A percentile compares a stretch with the other conserved stretches of the same genome.
These are phyloP conservation scores for Rubia tinctorum DNA, from an alignment of 305 asterid species.

Conservation along the genomic window DNA sequence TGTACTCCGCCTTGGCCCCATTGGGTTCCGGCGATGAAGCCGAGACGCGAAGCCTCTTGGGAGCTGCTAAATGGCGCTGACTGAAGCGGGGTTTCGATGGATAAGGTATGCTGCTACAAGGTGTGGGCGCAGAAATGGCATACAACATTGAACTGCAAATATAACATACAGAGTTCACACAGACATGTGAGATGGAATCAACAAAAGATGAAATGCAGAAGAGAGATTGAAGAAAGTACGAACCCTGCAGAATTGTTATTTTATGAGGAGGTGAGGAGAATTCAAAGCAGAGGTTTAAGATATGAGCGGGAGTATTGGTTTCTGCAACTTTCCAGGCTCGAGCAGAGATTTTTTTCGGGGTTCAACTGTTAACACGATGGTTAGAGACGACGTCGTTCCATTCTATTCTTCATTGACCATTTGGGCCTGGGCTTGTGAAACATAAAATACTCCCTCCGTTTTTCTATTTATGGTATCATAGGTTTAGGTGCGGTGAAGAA, in stretches of 20 bases:
- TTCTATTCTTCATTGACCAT: background rate
- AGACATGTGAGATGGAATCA: background rate
- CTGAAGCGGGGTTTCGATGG: constrained; percentile 38
- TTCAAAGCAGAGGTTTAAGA: background rate
- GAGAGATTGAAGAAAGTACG: background rate
- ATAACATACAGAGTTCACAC: background rate
- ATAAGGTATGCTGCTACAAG: constrained; percentile 35
- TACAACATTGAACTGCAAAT: constrained; percentile 49
- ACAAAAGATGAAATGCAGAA: background rate
- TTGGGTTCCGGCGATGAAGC: constrained; percentile 55
- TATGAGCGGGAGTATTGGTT: background rate
- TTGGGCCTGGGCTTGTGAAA: background rate
- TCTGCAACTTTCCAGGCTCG: too few relatives aligned
- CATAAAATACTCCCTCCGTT: too few relatives aligned
- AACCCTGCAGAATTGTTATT: background rate
- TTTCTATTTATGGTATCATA: too few relatives aligned
- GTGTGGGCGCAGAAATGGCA: constrained; percentile 43
- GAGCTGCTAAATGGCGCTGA: constrained; percentile 29
- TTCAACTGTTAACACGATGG: background rate
- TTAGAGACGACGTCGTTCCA: background rate
- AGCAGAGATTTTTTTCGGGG: background rate
- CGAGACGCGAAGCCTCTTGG: constrained; percentile 41
- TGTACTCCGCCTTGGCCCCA: constrained; percentile 43
- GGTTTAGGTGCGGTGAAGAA: too few relatives aligned
- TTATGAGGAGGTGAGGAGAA: background rate